These are phyloP conservation scores for Scheffersomyces parashehatae DNA, from an alignment of 1,139 yeast genomes.

Conservation along the genomic window DNA sequence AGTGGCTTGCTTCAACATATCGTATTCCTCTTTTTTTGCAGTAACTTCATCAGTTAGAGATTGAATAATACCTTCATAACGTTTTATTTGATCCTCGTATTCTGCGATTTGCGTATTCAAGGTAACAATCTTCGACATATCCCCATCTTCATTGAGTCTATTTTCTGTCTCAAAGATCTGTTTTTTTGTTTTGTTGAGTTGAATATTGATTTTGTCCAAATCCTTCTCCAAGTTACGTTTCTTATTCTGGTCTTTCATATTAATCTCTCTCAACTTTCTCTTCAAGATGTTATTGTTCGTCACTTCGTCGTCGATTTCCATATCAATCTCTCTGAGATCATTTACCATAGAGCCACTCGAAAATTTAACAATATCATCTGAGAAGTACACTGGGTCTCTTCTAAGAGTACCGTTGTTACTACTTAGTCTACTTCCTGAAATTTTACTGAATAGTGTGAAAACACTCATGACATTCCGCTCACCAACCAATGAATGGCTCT, in stretches of 20 bases:
- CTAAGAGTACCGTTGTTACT: conserved; percentile 45
- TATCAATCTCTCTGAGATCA: conserved; percentile 2
- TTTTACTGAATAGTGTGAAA: conserved; percentile 41
- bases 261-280: conserved; percentile 10
- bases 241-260: conserved; percentile 10
- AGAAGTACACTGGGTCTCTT: conserved; percentile 59
- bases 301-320: not conserved
- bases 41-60: conserved; percentile 22
- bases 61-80: conserved; percentile 27
- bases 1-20: not conserved
- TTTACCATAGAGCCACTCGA: conserved; percentile 17
- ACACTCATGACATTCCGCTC: conserved; percentile 46
- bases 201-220: conserved; percentile 19
- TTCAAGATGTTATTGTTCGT: not conserved
- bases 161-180: conserved; percentile 24
- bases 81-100: conserved; percentile 24
- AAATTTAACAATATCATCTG: conserved; percentile 32
- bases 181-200: conserved; percentile 14
- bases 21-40: conserved; percentile 4
- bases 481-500: conserved; percentile 5
- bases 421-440: conserved; percentile 43
- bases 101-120: conserved; percentile 33
- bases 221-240: conserved; percentile 5
- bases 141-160: conserved; percentile 36
- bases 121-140: conserved; percentile 31